These are phyloP conservation scores for Helicostylum pulchrum DNA, from an alignment of 192 early-diverging fungal species.

Conservation along the genomic window DNA sequence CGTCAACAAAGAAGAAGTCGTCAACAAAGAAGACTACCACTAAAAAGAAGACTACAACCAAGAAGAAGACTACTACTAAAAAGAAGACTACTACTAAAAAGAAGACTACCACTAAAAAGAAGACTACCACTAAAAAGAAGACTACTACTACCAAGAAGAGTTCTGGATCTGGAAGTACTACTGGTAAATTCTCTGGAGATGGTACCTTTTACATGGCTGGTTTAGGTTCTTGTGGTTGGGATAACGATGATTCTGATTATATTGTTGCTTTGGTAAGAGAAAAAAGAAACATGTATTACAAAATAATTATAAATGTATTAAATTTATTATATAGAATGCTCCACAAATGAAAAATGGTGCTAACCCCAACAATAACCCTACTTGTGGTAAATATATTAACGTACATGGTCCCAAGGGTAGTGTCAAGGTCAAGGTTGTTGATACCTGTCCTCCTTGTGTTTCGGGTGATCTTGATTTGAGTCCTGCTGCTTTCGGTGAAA, in stretches of 20 bases:
- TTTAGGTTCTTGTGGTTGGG: slow-evolving; percentile 48
- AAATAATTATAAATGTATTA: too few species aligned
- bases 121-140: slow-evolving; percentile 9
- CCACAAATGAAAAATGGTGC: slow-evolving; percentile 47
- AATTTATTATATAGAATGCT: slow-evolving; percentile 31
- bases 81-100: background rate
- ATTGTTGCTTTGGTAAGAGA: slow-evolving; percentile 44
- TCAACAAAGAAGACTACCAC: slow-evolving; percentile 5
- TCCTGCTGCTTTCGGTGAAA: slow-evolving; percentile 41
- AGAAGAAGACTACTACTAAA: slow-evolving; percentile 2
- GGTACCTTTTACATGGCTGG: slow-evolving; percentile 52
- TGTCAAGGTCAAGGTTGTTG: slow-evolving; percentile 46
- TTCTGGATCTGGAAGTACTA: background rate
- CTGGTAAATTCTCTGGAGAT: slow-evolving; percentile 34
- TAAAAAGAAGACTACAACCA: slow-evolving; percentile 6
- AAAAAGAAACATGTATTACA: background rate
- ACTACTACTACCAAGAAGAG: background rate
- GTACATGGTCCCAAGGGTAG: slow-evolving; percentile 47
- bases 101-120: background rate
- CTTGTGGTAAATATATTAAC: slow-evolving; percentile 46
- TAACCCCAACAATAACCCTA: slow-evolving; percentile 42
- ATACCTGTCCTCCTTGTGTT: slow-evolving; percentile 48
- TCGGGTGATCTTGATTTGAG: slow-evolving; percentile 45
- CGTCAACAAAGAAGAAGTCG: slow-evolving; percentile 1
- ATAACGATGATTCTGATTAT: slow-evolving; percentile 39